Evolutionary conservation across 257 asterid genomes (phyloP), one percentile per base, ranked within the genome.

Genomic region (Euphrasia confusa): DNA sequence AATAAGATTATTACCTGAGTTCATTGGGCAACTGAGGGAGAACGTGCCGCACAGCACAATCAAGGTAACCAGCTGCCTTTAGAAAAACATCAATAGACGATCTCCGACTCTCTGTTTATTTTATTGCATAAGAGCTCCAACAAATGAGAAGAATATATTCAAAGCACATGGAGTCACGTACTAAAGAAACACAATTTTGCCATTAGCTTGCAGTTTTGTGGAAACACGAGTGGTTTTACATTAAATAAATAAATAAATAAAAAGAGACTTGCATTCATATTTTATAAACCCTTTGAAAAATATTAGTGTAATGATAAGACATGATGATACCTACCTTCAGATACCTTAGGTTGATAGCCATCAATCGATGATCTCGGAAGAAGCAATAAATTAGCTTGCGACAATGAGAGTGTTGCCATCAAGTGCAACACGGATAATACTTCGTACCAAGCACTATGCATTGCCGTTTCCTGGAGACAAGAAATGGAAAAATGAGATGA

Each of bases 21-120:
- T 89, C 98, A 59, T 60, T 71, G 37, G 97, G 86, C 69, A 91
- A 67, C 75, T 88, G 93, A 1, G 98, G 98, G 45, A 86, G 93
- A 71, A 91, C 95, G 55, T 86, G 94, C 61, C 84, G 84, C 61
- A 91, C 87, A 27, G 98, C 98, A 77, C 95, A 88, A 69, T 91
- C 98, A 77, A 91, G 94, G 83, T 84, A 91, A 65, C 98, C 98
- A 7, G 98, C 98, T 49, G 98, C 98, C 78, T 84, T 91, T 33
- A 91, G 80, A 74, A 91, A 91, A 63, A 88, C 52, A 75, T 91
- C 97, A 74, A 91, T 81, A 56, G 95, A 84, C 77, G 95, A 78
- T 73, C 95, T 79, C 32, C 98, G 82, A 75, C 80, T 80, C 81
- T 91, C 97, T 91, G 90, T 75, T 27, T 68, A 5, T 30, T 35